phyloP scores from a whole-genome alignment of 2,329 filamentous ascomycete species.

The Calonectria leucothoes region DNA sequence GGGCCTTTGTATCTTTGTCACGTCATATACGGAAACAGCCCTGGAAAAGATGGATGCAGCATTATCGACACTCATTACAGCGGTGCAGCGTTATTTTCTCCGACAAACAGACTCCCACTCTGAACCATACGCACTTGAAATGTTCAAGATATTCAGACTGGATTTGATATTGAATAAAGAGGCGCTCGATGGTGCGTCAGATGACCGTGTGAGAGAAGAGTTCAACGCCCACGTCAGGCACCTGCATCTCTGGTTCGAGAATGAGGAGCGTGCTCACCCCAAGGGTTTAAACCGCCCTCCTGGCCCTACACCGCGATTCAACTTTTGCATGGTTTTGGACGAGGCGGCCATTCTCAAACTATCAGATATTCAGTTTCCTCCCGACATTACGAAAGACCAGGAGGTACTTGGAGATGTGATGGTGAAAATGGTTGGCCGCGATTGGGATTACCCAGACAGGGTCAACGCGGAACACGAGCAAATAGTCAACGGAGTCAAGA shows the following conservation, averaged over 20 bases:
- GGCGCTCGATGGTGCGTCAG: constrained; percentile 19
- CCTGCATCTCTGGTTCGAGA: neutral
- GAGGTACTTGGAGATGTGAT: neutral
- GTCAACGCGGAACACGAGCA: neutral
- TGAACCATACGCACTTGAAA: constrained; percentile 5
- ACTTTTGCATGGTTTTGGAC: constrained; percentile 21
- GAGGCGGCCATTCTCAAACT: constrained; percentile 1
- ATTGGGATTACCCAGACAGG: neutral
- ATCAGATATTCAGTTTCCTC: neutral
- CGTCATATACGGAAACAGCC: constrained; percentile 19
- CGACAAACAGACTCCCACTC: neutral
- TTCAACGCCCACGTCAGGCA: constrained; percentile 22
- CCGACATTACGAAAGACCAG: neutral
- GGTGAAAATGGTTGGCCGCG: neutral
- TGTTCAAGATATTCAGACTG: constrained; percentile 18
- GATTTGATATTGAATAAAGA: constrained; percentile 21
- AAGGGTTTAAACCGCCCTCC: constrained; percentile 15
- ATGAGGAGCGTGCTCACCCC: neutral
- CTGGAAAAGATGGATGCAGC: constrained; percentile 10
- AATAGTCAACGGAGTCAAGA: neutral
- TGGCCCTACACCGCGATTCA: neutral
- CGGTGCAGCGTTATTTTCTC: constrained; percentile 15
- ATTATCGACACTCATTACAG: constrained; percentile 8
- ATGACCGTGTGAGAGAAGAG: constrained; percentile 29
- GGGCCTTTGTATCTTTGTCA: constrained; percentile 19